Conservation (phyloP, 441 rosid genomes). For the Aquilaria agallochum region DNA sequence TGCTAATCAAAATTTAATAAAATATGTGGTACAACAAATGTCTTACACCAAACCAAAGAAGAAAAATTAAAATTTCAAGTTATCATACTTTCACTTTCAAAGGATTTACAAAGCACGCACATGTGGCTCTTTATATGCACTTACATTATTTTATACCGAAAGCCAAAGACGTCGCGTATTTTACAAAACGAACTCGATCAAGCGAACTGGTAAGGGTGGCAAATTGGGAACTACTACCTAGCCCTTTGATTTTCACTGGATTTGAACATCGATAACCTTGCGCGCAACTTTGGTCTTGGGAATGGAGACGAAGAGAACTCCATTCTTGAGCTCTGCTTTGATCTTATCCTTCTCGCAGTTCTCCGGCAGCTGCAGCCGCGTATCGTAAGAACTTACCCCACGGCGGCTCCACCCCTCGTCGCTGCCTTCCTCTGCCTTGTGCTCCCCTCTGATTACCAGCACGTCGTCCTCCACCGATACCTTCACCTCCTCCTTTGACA, state of each 20-base stretch:
- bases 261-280: constrained; percentile 52
- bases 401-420: constrained; percentile 48
- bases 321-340: constrained; percentile 77
- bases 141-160: no score
- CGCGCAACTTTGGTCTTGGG: constrained; percentile 68
- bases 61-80: no score
- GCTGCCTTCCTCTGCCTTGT: constrained; percentile 40
- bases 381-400: constrained; percentile 51
- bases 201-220: no score
- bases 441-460: constrained; percentile 61
- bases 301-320: constrained; percentile 57
- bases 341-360: constrained; percentile 57
- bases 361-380: constrained; percentile 59
- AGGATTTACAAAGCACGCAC: no score
- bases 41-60: no score
- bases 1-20: no score
- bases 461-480: constrained; percentile 62
- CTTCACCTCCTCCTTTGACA: constrained; percentile 68
- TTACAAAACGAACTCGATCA: no score
- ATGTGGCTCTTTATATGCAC: no score
- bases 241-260: constrained; percentile 24
- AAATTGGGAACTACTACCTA: no score
- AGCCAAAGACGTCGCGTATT: no score
- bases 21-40: no score
- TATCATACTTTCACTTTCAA: no score